Evolutionary conservation across 2,329 filamentous ascomycete genomes (phyloP), one percentile per base, ranked within the genome.

Genomic region (Arthrobotrys conoides): DNA sequence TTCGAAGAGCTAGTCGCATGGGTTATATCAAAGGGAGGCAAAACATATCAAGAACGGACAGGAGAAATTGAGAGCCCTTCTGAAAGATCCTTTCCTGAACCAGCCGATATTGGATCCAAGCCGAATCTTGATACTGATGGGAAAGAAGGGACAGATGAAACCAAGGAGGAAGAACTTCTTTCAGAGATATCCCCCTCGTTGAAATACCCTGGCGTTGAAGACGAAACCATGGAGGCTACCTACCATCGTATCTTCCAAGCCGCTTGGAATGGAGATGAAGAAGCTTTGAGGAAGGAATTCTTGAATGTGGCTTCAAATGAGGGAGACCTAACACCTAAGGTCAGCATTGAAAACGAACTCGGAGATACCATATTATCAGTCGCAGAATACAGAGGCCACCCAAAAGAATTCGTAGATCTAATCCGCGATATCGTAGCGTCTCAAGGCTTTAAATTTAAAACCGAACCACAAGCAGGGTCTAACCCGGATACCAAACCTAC

Each of bases 31-130:
- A 89, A 87, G 72, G 90, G 88, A 0, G 92, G 88, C 1, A 93
- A 93, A 84, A 88, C 88, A 0, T 94, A 92, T 82, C 82, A 84
- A 9, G 88, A 93, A 53, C 84, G 93, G 6, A 84, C 91, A 83
- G 91, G 91, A 0, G 85, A 89, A 1, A 83, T 87, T 22, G 24
- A 14, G 36, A 2, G 2, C 2, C 36, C 9, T 8, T 38, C 36
- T 14, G 12, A 38, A 38, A 38, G 36, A 38, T 5, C 3, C 6
- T 30, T 30, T 6, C 27, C 3, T 30, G 27, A 30, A 30, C 27
- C 27, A 30, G 6, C 27, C 27, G 6, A 6, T 6, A 30, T 30
- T 16, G 14, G 44, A 3, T 41, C 16, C 1, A 57, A 20, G 1
- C 2, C 24, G 14, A 20, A 14, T 14, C 24, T 9, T 33, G 24